Percentiles rank a stretch among this genome's conserved stretches.
phyloP scores from a whole-genome alignment of 192 early-diverging fungal species.

The Backusella liffmaniae region DNA sequence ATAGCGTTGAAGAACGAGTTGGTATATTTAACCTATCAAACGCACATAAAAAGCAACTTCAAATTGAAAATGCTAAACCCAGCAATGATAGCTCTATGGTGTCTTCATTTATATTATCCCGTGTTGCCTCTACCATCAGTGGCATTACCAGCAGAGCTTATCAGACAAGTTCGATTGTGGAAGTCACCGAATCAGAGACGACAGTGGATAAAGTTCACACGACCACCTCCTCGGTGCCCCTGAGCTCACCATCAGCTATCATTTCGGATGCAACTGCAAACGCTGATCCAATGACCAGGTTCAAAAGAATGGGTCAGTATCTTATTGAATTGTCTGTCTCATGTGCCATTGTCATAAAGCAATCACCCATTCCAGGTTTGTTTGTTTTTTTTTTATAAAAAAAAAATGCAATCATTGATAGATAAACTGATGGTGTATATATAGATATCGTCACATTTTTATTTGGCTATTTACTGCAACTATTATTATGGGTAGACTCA shows the following conservation, averaged over 20 bases:
- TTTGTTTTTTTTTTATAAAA: background rate
- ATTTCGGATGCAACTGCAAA: background rate
- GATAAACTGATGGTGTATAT: background rate
- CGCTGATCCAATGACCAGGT: slow-evolving; percentile 24
- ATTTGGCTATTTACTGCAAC: slow-evolving; percentile 40
- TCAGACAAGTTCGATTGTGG: background rate
- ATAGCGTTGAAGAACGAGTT: slow-evolving; percentile 29
- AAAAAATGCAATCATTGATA: no score
- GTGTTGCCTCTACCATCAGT: slow-evolving; percentile 11
- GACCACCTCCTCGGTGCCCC: background rate
- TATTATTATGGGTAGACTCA: slow-evolving; percentile 41
- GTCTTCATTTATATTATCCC: slow-evolving; percentile 50
- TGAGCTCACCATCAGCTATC: background rate
- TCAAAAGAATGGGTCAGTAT: slow-evolving; percentile 27
- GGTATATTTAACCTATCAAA: slow-evolving; percentile 18
- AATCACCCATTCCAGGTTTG: slow-evolving; percentile 51
- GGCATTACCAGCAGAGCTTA: background rate
- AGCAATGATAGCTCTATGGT: slow-evolving; percentile 31
- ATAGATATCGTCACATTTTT: slow-evolving; percentile 24
- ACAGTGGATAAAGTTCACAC: background rate
- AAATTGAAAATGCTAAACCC: background rate
- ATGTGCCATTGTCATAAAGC: slow-evolving; percentile 52
- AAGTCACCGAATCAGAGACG: background rate
- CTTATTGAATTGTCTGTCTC: slow-evolving; percentile 47
- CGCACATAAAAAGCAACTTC: slow-evolving; percentile 9